Base-by-base conservation (phyloP, 345 rosid species). In the Lepidium aucheri region DNA sequence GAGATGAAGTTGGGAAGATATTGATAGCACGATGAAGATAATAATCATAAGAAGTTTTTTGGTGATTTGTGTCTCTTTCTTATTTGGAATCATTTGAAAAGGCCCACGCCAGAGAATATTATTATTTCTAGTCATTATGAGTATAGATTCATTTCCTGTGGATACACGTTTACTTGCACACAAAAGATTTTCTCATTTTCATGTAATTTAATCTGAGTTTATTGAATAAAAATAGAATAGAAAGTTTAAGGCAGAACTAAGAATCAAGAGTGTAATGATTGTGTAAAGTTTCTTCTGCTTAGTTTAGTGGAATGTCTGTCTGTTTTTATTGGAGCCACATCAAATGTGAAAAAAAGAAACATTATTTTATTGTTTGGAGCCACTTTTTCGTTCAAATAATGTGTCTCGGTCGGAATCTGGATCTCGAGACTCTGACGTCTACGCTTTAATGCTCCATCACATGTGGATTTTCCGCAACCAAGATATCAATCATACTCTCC, bases 71-170 rank as follows among this genome's bases (percentile, higher is more conserved):
- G 87, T 79, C 69, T 50, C 76, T 73, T 63, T 81, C 82, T 74
- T 62, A 76, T 80, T 81, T 46, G 84, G 85, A 77, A 86, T 82
- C 71, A 76, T 69, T 77, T 62, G 62, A 53, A 44, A 77, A 68
- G 91, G 85, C 86, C 91, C 88, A 82, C 79, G 78, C 81, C 82
- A 78, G 85, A 68, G 88, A 83, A 80, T 83, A 77, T 78, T 83
- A 82, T 83, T 83, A 80, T 80, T 73, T 62, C 62, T 24, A 52
- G 62, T 70, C 61, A 70, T 70, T 70, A 70, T 70, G 54, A 70
- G 68, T 47, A 61, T 61, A 61, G 44, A 42, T 53, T 61, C 68
- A 70, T 43, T 60, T 34, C 61, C 7, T 52, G 43, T 55, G 28
- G 72, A 67, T 55, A 55, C 53, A 52, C n/a, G 60, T 52, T 65